Percentiles rank a stretch among this genome's conserved stretches.
Conservation (phyloP, 441 rosid species). For the Gossypium lobatum region DNA sequence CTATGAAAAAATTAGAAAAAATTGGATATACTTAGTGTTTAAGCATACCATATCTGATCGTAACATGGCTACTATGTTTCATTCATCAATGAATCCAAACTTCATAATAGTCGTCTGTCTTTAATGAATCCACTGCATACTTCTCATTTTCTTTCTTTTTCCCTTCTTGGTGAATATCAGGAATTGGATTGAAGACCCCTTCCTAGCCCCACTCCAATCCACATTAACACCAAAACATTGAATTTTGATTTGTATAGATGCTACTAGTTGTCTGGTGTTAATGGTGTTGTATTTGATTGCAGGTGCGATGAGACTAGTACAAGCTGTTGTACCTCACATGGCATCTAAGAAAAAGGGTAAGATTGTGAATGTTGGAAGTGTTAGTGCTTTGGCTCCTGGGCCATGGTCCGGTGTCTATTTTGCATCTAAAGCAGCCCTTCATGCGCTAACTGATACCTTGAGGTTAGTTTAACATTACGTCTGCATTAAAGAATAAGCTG, state of each 20-base stretch:
- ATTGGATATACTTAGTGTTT: background rate
- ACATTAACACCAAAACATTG: background rate
- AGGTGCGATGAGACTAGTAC: constrained; percentile 64
- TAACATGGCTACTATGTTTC: background rate
- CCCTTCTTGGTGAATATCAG: background rate
- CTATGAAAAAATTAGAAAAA: background rate
- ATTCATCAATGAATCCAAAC: background rate
- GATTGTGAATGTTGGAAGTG: constrained; percentile 71
- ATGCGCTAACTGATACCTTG: constrained; percentile 66
- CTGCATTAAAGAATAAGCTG: background rate
- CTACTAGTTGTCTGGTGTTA: background rate
- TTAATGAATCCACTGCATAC: background rate
- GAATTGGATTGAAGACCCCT: background rate
- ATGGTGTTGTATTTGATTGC: constrained; percentile 7
- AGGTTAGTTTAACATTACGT: constrained; percentile 36
- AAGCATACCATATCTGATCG: background rate
- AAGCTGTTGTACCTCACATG: constrained; percentile 84
- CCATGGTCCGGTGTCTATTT: constrained; percentile 72
- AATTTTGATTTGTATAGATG: background rate
- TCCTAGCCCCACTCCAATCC: background rate
- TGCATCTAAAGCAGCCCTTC: constrained; percentile 80
- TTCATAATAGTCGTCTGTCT: background rate
- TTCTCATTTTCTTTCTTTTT: background rate
- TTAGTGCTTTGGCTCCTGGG: constrained; percentile 48
- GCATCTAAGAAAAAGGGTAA: constrained; percentile 63